Percentiles rank a stretch among this genome's conserved stretches.
These are phyloP conservation scores for Cercis canadensis DNA, from an alignment of 306 rosid species.

Conservation along the genomic window DNA sequence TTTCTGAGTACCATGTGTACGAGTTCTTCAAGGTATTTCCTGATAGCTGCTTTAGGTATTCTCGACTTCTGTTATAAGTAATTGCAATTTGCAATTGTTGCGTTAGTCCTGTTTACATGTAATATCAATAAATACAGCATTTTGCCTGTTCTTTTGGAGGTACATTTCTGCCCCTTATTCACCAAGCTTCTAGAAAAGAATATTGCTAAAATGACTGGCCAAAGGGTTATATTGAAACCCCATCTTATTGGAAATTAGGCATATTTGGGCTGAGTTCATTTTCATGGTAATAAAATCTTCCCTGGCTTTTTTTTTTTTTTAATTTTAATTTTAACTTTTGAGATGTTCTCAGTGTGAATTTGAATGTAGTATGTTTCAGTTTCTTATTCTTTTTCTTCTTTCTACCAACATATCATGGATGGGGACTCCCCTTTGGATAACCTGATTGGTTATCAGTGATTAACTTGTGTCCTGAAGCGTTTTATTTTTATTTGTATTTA, in stretches of 20 bases:
- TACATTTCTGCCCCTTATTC: slow-evolving; percentile 5
- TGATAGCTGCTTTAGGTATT: slow-evolving; percentile 28
- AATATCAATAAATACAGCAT: background rate
- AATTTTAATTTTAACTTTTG: too few relatives aligned
- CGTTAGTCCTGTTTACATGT: background rate
- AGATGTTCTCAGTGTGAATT: background rate
- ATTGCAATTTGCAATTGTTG: slow-evolving; percentile 9
- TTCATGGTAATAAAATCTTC: background rate
- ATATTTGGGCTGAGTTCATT: background rate
- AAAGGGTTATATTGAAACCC: background rate
- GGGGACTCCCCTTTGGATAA: slow-evolving; percentile 2
- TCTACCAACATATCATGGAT: background rate
- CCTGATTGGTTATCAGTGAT: background rate
- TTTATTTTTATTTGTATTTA: background rate
- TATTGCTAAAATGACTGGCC: background rate
- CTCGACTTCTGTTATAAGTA: slow-evolving; percentile 13
- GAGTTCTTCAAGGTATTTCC: slow-evolving; percentile 90
- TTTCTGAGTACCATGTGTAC: slow-evolving; percentile 89
- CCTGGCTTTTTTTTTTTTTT: too few relatives aligned
- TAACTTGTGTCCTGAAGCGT: slow-evolving; percentile 11
- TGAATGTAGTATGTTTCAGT: background rate
- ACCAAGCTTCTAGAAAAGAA: background rate
- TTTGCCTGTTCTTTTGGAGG: slow-evolving; percentile 22
- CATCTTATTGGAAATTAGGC: background rate
- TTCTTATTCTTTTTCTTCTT: background rate